phyloP scores from a whole-genome alignment of 768 basidiomycete genomes.

The Naganishia antarctica region DNA sequence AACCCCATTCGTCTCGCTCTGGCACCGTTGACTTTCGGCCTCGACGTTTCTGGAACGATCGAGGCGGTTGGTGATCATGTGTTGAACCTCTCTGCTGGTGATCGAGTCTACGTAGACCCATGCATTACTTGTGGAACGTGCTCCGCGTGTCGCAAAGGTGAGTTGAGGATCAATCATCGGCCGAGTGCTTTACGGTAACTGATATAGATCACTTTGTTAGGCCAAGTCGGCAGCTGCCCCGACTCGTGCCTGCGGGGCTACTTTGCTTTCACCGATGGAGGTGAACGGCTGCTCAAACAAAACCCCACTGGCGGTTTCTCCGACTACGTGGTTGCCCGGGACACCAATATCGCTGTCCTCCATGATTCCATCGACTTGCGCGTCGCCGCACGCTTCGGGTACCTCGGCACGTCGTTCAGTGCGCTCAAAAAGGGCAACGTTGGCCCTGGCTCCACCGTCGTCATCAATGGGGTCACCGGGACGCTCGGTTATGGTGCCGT shows the following conservation, averaged over 20 bases:
- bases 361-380: too few species aligned
- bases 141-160: constrained; percentile 6
- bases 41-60: constrained; percentile 24
- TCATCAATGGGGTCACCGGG: too few species aligned
- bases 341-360: too few species aligned
- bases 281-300: neutral
- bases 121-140: constrained; percentile 27
- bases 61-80: constrained; percentile 26
- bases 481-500: too few species aligned
- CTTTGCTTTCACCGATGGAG: constrained; percentile 4
- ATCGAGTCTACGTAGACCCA: constrained; percentile 25
- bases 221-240: neutral
- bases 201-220: too few species aligned
- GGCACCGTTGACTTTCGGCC: constrained; percentile 7
- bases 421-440: too few species aligned
- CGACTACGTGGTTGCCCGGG: constrained; percentile 26
- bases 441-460: too few species aligned
- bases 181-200: too few species aligned
- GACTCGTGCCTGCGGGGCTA: constrained; percentile 23
- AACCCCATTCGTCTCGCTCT: constrained; percentile 1
- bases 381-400: too few species aligned
- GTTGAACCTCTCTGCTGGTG: constrained; percentile 21
- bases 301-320: constrained; percentile 30
- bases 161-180: too few species aligned
- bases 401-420: too few species aligned